Percentiles rank a stretch among this genome's conserved stretches.
phyloP scores from a whole-genome alignment of 108 stramenopile genomes.

The Stephanodiscus minutulus region DNA sequence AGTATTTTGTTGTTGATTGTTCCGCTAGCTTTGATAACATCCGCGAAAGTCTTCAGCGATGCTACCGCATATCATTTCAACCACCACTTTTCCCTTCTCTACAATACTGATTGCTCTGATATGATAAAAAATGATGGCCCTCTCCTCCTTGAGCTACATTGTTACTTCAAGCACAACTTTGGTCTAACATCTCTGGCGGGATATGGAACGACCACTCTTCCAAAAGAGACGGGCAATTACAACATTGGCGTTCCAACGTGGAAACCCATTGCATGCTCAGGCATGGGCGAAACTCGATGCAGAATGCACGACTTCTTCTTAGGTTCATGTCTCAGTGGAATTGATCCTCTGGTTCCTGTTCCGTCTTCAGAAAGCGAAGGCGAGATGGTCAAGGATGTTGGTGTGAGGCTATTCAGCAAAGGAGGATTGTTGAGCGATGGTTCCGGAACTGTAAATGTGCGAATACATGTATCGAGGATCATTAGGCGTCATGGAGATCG shows the following conservation, averaged over 20 bases:
- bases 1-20: constrained; percentile 13
- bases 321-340: constrained; percentile 34
- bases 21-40: constrained; percentile 18
- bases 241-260: constrained; percentile 27
- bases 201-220: constrained; percentile 24
- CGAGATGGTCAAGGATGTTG: constrained; percentile 8
- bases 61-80: constrained; percentile 14
- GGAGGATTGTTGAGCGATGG: constrained; percentile 25
- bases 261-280: constrained; percentile 28
- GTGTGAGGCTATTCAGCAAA: constrained; percentile 22
- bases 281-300: constrained; percentile 9
- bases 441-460: constrained; percentile 18
- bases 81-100: constrained; percentile 34
- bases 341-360: constrained; percentile 17
- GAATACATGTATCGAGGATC: constrained; percentile 19
- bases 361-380: constrained; percentile 8
- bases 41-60: background rate
- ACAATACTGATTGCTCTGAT: background rate
- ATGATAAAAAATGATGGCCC: background rate
- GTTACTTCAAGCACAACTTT: constrained; percentile 34
- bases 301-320: constrained; percentile 37
- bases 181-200: constrained; percentile 33
- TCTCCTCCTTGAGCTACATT: constrained; percentile 24
- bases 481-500: background rate
- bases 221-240: constrained; percentile 21